phyloP scores from a whole-genome alignment of 352 stramenopile species.

The Phytophthora sojae region DNA sequence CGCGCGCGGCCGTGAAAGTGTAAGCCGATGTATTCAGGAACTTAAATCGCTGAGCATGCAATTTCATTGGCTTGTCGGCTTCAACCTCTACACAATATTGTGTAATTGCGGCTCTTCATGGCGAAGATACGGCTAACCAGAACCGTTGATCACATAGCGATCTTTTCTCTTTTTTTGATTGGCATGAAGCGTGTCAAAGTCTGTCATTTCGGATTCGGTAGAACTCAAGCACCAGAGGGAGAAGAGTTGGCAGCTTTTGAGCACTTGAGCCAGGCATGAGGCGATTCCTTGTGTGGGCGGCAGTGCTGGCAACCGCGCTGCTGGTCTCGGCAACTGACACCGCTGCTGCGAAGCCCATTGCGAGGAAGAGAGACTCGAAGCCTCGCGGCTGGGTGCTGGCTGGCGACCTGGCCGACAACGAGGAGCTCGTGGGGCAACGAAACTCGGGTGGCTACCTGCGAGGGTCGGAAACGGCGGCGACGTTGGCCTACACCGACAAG shows the following conservation, averaged over 20 bases:
- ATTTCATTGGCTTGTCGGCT: not conserved
- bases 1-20: not conserved
- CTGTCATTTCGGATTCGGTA: constrained; percentile 7
- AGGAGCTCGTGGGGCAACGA: not conserved
- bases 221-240: not conserved
- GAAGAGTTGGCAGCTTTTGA: not conserved
- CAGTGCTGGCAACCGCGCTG: constrained; percentile 3
- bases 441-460: not conserved
- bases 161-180: no score
- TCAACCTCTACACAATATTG: constrained; percentile 20
- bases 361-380: not conserved
- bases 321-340: constrained; percentile 7
- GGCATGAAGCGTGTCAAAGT: constrained; percentile 23
- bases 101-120: not conserved
- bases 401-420: not conserved
- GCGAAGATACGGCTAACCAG: not conserved
- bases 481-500: constrained; percentile 2
- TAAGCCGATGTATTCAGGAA: not conserved
- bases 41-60: not conserved
- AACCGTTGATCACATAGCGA: not conserved
- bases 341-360: constrained; percentile 4
- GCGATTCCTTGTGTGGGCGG: constrained; percentile 15
- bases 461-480: not conserved
- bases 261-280: constrained; percentile 13
- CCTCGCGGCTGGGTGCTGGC: not conserved